These are phyloP conservation scores for Euclidium syriacum DNA, from an alignment of 345 rosid genomes.

Conservation along the genomic window DNA sequence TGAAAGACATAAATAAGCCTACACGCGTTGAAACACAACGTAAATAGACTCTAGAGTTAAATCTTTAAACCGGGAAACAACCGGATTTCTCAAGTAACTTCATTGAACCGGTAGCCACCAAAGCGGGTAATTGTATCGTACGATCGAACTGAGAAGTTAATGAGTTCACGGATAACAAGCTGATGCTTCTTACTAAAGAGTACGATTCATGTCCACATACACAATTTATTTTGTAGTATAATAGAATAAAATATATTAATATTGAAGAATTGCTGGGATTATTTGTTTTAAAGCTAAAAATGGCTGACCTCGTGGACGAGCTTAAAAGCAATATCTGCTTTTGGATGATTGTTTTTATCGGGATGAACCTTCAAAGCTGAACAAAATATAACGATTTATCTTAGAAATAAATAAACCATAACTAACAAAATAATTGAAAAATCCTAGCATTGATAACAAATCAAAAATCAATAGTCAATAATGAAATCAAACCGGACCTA, in stretches of 20 bases:
- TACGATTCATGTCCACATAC: constrained; percentile 8
- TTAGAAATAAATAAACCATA: background rate
- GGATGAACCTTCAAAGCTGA: constrained; percentile 95
- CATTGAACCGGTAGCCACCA: background rate
- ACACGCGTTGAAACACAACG: constrained; percentile 9
- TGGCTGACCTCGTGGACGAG: constrained; percentile 77
- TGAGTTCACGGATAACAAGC: constrained; percentile 1
- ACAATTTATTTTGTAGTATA: background rate
- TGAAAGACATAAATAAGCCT: constrained; percentile 75
- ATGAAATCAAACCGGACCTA: constrained; percentile 46
- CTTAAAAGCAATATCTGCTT: constrained; percentile 87
- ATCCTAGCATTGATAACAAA: background rate
- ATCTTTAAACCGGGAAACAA: background rate
- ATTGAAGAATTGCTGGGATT: background rate
- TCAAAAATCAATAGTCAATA: background rate
- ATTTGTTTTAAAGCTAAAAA: background rate
- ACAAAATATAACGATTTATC: background rate
- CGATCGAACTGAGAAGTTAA: background rate
- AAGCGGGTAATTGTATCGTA: background rate
- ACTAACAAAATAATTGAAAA: background rate
- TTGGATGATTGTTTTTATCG: constrained; percentile 81
- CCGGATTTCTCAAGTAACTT: background rate
- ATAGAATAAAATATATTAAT: background rate
- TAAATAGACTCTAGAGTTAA: background rate
- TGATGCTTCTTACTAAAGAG: background rate